These are phyloP conservation scores for Melocanna baccifera DNA, from an alignment of 176 grass and related monocot species.

Conservation along the genomic window DNA sequence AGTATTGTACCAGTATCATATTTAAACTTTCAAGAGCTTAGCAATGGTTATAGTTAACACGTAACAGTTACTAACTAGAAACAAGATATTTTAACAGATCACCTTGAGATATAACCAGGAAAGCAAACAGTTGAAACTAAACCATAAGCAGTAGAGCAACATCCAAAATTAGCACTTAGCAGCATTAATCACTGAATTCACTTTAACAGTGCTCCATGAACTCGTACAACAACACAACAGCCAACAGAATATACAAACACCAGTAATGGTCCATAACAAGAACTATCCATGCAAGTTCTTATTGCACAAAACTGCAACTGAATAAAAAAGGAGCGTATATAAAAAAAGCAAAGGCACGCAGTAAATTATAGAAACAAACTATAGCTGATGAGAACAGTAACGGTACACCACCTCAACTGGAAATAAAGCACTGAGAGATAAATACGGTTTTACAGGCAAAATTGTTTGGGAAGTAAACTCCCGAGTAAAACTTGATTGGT, in stretches of 20 bases:
- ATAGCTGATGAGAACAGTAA: conserved; percentile 12
- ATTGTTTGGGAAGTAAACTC: conserved; percentile 38
- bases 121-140: not conserved
- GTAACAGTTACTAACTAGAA: not conserved
- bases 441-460: conserved; percentile 31
- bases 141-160: not conserved
- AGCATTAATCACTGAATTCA: not conserved
- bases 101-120: not conserved
- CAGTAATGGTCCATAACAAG: not conserved
- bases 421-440: not conserved
- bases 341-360: not conserved
- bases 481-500: conserved; percentile 32
- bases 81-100: not conserved
- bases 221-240: not conserved
- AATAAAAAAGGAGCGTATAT: not conserved
- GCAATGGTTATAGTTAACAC: not conserved
- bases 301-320: not conserved
- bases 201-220: not conserved
- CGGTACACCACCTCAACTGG: not conserved
- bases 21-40: not conserved
- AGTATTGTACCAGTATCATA: not conserved
- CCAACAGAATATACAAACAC: not conserved
- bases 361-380: not conserved
- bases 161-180: not conserved
- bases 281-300: not conserved